Conservation (phyloP, 2,329 filamentous ascomycete genomes). For the Verticillium albo-atrum region DNA sequence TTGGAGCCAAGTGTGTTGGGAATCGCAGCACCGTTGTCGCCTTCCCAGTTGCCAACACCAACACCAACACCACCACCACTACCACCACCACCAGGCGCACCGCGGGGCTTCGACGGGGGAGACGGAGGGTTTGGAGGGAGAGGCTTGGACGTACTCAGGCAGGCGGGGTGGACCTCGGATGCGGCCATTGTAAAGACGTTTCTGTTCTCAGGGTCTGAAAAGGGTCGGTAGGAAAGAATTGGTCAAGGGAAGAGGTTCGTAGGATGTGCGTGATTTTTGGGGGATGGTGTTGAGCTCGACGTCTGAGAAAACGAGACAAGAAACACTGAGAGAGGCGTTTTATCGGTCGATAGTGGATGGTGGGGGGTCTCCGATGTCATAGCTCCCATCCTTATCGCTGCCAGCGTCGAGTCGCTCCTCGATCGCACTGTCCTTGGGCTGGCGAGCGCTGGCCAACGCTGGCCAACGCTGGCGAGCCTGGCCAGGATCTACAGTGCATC, state of each 20-base stretch:
- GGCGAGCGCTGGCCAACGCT: too few species aligned
- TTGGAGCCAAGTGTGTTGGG: background rate
- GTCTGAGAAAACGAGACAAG: conserved; percentile 4
- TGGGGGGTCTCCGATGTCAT: conserved; percentile 1
- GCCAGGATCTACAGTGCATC: background rate
- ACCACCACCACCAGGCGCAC: conserved; percentile 1
- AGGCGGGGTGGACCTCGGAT: conserved; percentile 42
- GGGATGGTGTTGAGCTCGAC: conserved; percentile 19
- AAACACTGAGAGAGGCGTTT: background rate
- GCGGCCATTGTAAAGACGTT: conserved; percentile 39
- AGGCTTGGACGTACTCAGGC: conserved; percentile 50
- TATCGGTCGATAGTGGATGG: conserved; percentile 1
- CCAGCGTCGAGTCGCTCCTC: background rate
- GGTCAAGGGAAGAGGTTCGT: conserved; percentile 1
- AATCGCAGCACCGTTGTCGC: background rate
- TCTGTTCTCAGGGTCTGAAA: conserved; percentile 2
- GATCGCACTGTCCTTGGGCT: background rate
- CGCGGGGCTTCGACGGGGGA: conserved; percentile 10
- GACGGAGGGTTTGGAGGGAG: conserved; percentile 23
- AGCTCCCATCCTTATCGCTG: conserved; percentile 1
- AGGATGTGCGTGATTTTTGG: conserved; percentile 26
- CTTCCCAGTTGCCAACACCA: too few species aligned
- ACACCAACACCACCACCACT: conserved; percentile 1
- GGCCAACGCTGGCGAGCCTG: too few species aligned
- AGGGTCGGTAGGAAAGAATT: background rate